Evolutionary conservation across 208 protist species (phyloP).

Genomic region (Crithidia bombi): DNA sequence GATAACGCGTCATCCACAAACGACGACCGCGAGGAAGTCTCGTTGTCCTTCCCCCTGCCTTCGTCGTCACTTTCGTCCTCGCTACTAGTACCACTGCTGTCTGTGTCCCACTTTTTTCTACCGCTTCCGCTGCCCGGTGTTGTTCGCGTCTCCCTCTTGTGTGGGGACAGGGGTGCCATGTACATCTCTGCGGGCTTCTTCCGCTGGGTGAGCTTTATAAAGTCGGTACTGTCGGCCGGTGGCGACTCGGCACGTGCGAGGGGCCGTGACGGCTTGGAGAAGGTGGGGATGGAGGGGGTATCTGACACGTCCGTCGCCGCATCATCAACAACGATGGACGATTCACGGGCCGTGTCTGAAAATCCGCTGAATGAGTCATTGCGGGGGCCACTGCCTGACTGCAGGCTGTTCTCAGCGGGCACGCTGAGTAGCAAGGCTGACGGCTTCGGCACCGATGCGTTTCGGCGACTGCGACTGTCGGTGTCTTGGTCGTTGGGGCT

Average conservation of each 20-base stretch:
- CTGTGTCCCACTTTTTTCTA: background rate
- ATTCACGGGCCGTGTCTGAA: background rate
- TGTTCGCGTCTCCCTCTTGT: background rate
- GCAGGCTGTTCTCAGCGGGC: background rate
- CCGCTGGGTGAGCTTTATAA: background rate
- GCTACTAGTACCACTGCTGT: too few species aligned
- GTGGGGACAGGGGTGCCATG: background rate
- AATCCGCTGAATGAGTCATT: background rate
- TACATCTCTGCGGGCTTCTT: background rate
- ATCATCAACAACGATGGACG: constrained; percentile 10
- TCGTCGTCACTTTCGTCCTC: too few species aligned
- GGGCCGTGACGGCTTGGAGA: background rate
- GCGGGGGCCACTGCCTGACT: background rate
- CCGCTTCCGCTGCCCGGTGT: background rate
- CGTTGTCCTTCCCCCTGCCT: too few species aligned
- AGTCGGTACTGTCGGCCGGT: constrained; percentile 2
- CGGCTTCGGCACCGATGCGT: background rate
- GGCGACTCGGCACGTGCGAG: background rate
- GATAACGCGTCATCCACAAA: too few species aligned
- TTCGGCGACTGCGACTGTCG: too few species aligned
- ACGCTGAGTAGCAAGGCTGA: background rate
- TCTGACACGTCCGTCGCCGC: background rate
- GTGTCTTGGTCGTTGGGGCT: background rate
- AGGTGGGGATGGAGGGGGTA: background rate
- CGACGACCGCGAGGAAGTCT: too few species aligned